phyloP scores from a whole-genome alignment of 139 green algal genomes.

The Coelastrella sp. region DNA sequence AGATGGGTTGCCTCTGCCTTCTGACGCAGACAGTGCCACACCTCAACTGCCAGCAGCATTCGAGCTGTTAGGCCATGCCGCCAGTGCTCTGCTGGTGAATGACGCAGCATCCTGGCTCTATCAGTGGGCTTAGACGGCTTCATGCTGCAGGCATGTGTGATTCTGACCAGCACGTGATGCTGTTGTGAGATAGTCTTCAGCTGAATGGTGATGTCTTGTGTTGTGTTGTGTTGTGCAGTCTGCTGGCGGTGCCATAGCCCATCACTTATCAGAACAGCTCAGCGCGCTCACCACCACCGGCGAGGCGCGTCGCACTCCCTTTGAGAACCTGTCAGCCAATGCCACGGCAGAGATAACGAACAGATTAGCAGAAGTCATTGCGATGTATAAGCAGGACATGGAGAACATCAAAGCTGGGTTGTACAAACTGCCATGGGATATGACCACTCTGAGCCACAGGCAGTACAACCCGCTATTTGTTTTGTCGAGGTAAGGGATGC shows the following conservation, averaged over 20 bases:
- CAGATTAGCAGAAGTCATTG: slow-evolving; percentile 49
- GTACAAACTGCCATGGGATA: slow-evolving; percentile 85
- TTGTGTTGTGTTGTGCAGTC: background rate
- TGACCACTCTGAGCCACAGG: slow-evolving; percentile 75
- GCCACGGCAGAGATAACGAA: slow-evolving; percentile 41
- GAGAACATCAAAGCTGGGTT: slow-evolving; percentile 47
- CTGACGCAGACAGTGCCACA: too few species aligned
- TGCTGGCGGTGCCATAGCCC: slow-evolving; percentile 26
- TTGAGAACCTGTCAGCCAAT: slow-evolving; percentile 28
- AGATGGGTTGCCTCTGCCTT: too few species aligned
- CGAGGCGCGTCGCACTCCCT: slow-evolving; percentile 8
- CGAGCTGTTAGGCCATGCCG: too few species aligned
- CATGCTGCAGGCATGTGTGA: background rate
- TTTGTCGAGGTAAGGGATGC: slow-evolving; percentile 48
- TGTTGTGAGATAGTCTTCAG: too few species aligned
- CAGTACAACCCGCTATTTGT: slow-evolving; percentile 88
- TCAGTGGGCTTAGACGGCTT: too few species aligned
- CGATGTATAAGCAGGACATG: slow-evolving; percentile 60
- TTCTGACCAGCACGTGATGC: background rate
- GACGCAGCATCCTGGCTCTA: too few species aligned
- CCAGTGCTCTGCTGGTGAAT: too few species aligned
- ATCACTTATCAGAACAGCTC: slow-evolving; percentile 31
- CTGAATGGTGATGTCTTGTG: background rate
- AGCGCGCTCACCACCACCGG: background rate
- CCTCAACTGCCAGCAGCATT: too few species aligned